Evolutionary conservation across 1,139 yeast species (phyloP), one percentile per base, ranked within the genome.

Genomic region (Hansenula sp.): DNA sequence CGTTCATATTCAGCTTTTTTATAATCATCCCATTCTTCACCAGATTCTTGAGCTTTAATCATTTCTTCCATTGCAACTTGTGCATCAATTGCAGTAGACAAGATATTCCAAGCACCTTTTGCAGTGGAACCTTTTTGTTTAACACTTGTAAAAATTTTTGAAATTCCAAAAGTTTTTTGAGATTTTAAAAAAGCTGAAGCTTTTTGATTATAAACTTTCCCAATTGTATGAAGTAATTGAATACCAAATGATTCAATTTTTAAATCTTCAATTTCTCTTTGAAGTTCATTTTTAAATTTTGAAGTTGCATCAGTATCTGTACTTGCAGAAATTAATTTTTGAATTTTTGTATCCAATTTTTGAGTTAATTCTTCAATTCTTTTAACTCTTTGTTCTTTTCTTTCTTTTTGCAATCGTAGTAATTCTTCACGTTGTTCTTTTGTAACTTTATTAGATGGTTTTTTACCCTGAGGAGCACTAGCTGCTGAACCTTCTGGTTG

Each of bases 191-290:
- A 74, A 13, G 70, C 65, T 19, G 65, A 60, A 4, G 88, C 84
- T 55, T 82, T 82, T 27, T 72, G 68, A 36, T 68, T 68, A 57
- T 85, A 85, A 13, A 82, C 74, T 46, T 75, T 76, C 13, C 90
- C 89, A 47, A 84, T 78, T 36, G 77, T 78, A 51, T 83, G 89
- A 41, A 84, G 64, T 29, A 85, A 71, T 60, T 84, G 90, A 44
- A 84, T 62, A 6, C 95, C 95, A 62, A 85, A 85, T 50, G 90
- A 82, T 60, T 84, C 94, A 79, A 83, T 75, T 58, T 84, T 85
- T 52, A 85, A 64, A 21, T 82, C 75, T 52, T 83, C 90, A 46
- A 83, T 74, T 53, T 84, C 92, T 41, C 65, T 66, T 16, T 64
- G 59, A 20, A 83, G 61, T 44, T 73, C 72, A 6, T 49, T 31